Percentiles rank a stretch among this genome's conserved stretches.
Conservation (phyloP, 495 filamentous ascomycete species). For the Chaetomium cochliodes region DNA sequence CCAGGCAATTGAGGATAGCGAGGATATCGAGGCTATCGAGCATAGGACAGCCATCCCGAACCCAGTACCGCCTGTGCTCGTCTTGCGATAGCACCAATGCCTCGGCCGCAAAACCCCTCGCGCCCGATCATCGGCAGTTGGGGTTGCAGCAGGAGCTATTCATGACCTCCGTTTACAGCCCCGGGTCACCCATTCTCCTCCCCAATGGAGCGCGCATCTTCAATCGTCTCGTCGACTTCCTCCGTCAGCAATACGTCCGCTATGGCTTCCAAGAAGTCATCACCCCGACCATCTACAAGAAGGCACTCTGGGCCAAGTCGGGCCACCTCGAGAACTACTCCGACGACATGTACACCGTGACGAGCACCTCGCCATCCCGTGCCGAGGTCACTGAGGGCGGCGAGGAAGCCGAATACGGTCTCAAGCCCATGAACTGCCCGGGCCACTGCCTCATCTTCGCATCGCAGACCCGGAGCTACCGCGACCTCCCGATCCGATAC, state of each 20-base stretch:
- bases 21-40: too few species aligned
- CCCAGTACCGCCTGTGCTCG: constrained; percentile 30
- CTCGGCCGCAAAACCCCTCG: constrained; percentile 34
- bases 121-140: constrained; percentile 67
- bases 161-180: constrained; percentile 73
- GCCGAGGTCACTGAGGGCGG: constrained; percentile 40
- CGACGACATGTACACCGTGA: constrained; percentile 92
- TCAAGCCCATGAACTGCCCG: constrained; percentile 98
- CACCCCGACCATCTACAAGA: constrained; percentile 92
- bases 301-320: constrained; percentile 81
- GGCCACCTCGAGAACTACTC: constrained; percentile 94
- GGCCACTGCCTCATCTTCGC: constrained; percentile 88
- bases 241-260: constrained; percentile 80
- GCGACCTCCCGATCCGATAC: constrained; percentile 84
- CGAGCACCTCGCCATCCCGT: constrained; percentile 49
- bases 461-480: constrained; percentile 68
- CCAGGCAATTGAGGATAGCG: constrained; percentile 12
- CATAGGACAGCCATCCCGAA: neutral
- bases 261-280: constrained; percentile 92
- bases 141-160: constrained; percentile 74
- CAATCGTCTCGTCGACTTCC: constrained; percentile 81
- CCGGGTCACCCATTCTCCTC: constrained; percentile 84
- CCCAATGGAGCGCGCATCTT: constrained; percentile 83
- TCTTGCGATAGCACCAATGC: constrained; percentile 34
- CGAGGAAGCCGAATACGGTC: constrained; percentile 76